Conservation (phyloP, 2,329 filamentous ascomycete genomes). For the Trichoderma atrobrunneum region DNA sequence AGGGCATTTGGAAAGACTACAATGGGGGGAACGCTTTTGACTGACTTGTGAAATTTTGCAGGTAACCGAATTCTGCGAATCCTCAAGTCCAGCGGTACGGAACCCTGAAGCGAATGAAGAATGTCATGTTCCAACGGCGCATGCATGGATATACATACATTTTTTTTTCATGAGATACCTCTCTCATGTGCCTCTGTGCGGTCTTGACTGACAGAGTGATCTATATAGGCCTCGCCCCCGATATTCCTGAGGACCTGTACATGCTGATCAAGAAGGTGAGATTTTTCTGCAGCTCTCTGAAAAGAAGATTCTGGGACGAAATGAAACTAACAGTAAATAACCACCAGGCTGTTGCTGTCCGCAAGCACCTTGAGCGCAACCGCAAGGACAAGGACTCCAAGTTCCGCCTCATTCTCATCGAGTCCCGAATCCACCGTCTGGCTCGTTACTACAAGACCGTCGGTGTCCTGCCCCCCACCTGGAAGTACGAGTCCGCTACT, state of each 20-base stretch:
- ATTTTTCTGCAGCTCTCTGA: constrained; percentile 13
- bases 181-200: constrained; percentile 72
- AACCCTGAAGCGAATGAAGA: constrained; percentile 35
- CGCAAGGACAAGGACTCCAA: constrained; percentile 99
- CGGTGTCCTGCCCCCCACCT: constrained; percentile 80
- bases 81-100: constrained; percentile 94
- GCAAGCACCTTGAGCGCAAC: constrained; percentile 99
- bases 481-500: constrained; percentile 98
- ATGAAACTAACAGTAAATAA: not conserved
- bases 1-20: not conserved
- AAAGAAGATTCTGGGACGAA: too few species aligned
- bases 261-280: constrained; percentile 99
- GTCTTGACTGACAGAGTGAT: constrained; percentile 94
- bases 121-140: constrained; percentile 21
- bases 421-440: constrained; percentile 99
- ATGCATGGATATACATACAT: constrained; percentile 31
- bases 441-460: constrained; percentile 99
- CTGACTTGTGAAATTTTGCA: constrained; percentile 45
- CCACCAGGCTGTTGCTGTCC: constrained; percentile 84
- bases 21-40: constrained; percentile 16
- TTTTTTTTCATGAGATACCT: constrained; percentile 28
- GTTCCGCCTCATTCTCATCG: constrained; percentile 99
- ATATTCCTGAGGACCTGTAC: constrained; percentile 99
- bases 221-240: constrained; percentile 86
- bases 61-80: constrained; percentile 99